A percentile compares a stretch with the other conserved stretches of the same genome.
phyloP scores from a whole-genome alignment of 148 eudicot species.

The Nyssa sinensis region DNA sequence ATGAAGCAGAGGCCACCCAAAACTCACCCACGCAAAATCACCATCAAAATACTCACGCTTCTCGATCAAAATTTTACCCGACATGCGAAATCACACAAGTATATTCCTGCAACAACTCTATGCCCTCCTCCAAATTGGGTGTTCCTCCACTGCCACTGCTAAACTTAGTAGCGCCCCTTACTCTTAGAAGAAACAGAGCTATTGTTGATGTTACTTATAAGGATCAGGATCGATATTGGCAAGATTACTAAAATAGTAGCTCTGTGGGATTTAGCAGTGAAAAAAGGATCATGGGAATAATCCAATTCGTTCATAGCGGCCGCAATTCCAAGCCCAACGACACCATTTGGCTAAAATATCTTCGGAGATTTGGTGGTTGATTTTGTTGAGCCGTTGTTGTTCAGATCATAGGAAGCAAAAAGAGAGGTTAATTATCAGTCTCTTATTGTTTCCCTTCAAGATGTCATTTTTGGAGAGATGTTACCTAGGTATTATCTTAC shows the following conservation, averaged over 20 bases:
- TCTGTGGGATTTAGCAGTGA: background rate
- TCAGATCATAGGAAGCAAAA: constrained; percentile 25
- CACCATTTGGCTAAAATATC: constrained; percentile 27
- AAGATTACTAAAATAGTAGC: constrained; percentile 20
- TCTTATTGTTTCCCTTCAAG: constrained; percentile 26
- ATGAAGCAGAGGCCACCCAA: constrained; percentile 16
- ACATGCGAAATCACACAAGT: constrained; percentile 55
- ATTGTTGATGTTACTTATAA: constrained; percentile 13
- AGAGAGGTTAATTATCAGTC: constrained; percentile 26
- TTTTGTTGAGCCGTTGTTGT: background rate
- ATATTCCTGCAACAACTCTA: constrained; percentile 50
- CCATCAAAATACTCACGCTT: constrained; percentile 50
- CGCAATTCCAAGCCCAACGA: constrained; percentile 39
- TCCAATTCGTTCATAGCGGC: constrained; percentile 30
- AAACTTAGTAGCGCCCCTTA: background rate
- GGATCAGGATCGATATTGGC: constrained; percentile 36
- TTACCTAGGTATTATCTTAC: background rate
- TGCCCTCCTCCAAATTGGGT: constrained; percentile 15
- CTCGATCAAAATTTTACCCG: constrained; percentile 42
- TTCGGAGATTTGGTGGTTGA: constrained; percentile 20
- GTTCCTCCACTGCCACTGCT: background rate
- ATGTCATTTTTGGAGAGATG: constrained; percentile 27
- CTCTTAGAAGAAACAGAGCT: background rate
- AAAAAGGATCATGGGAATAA: constrained; percentile 7
- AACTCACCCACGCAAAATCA: constrained; percentile 20